Evolutionary conservation across 306 rosid species (phyloP).

Genomic region (Cicer bijugum): DNA sequence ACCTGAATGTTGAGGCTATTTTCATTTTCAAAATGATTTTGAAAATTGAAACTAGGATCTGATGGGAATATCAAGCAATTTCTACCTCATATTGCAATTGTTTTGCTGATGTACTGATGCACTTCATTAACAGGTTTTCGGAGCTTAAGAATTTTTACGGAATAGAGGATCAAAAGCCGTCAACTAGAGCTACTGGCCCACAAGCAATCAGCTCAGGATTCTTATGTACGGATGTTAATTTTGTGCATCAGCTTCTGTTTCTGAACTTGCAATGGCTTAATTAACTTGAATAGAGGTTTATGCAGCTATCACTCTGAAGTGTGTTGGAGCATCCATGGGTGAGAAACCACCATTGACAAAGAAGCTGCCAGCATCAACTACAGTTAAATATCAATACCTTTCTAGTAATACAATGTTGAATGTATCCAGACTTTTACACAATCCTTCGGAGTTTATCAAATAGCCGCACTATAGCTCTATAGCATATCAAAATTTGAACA

Average conservation of each 20-base stretch:
- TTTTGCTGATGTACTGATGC: slow-evolving; percentile 37
- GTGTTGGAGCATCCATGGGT: slow-evolving; percentile 93
- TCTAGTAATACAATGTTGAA: slow-evolving; percentile 31
- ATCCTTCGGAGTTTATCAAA: neutral
- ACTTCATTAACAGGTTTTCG: slow-evolving; percentile 59
- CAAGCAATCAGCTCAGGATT: slow-evolving; percentile 83
- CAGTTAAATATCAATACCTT: slow-evolving; percentile 53
- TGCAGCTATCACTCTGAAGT: slow-evolving; percentile 84
- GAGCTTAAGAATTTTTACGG: slow-evolving; percentile 81
- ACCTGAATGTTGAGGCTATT: slow-evolving; percentile 27
- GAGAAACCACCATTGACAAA: slow-evolving; percentile 80
- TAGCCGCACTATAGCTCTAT: too few species aligned
- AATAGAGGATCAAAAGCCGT: slow-evolving; percentile 75
- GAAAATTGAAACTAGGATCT: slow-evolving; percentile 24
- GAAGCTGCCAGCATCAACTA: slow-evolving; percentile 83
- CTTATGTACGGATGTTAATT: slow-evolving; percentile 59
- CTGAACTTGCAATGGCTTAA: slow-evolving; percentile 15
- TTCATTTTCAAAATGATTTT: slow-evolving; percentile 9
- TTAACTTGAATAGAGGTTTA: slow-evolving; percentile 43
- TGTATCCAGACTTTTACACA: slow-evolving; percentile 27
- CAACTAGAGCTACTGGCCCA: slow-evolving; percentile 62
- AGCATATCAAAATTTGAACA: too few species aligned
- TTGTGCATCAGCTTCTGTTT: slow-evolving; percentile 8
- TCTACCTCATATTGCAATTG: neutral
- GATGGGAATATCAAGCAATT: slow-evolving; percentile 20